Base-by-base conservation (phyloP, 2,329 filamentous ascomycete genomes). In the Botrytis tulipae region DNA sequence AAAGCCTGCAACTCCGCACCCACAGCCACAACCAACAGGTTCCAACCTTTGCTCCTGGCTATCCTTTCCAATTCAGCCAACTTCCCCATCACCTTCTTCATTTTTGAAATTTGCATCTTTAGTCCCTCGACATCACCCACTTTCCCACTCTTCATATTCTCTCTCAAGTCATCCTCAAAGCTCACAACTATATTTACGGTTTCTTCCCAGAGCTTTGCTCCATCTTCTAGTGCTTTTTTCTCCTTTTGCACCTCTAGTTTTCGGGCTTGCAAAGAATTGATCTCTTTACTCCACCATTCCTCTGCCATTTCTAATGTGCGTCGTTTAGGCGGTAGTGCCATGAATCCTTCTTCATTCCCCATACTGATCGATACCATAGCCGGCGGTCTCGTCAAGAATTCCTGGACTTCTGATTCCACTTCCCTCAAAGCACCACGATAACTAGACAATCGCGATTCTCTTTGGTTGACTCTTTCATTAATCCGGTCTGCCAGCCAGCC, bases 1-100 rank as follows among this genome's bases (percentile, higher is more conserved):
- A 93, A 90, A 3, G 91, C 90, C 74, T 91, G 90, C 1, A 92
- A 79, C 80, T 93, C 93, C 0, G 93, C 92, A 0, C 92, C 91
- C 48, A 95, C 89, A 18, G 92, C 92, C 70, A 89, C 92, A 7
- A 94, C 90, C 29, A 95, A 84, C 25, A 95, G 83, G 73, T 91
- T 94, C 92, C 93, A 95, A 25, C 87, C 86, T 73, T 87, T 87
- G 1, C 85, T 83, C 74, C 92, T 88, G 0, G 90, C 90, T 3
- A 86, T 79, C 1, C 84, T 82, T 40, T 90, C 78, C 32, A 86
- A 85, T 25, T 84, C 82, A 71, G 90, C 86, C 6, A 95, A 82
- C 4, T 86, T 85, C 0, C 78, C 77, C 20, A 91, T 86, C 7
- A 91, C 86, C 4, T 79, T 79, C 42, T 86, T 84, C 86, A 94